Conservation (phyloP, 2,329 filamentous ascomycete genomes). For the Coleophoma eucalyptorum region DNA sequence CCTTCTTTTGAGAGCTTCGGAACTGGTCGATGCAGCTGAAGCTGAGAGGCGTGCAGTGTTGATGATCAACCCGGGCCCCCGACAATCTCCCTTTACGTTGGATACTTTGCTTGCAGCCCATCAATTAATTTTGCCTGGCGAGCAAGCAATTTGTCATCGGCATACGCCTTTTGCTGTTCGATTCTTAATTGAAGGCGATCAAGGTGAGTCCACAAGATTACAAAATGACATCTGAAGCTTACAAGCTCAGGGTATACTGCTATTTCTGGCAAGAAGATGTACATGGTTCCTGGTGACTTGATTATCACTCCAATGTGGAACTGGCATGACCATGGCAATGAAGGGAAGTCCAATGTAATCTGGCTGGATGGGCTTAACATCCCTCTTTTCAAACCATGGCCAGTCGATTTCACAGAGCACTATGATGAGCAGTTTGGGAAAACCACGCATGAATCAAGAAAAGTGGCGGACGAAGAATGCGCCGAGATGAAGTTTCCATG, state of each 20-base stretch:
- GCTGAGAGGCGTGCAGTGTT: constrained; percentile 1
- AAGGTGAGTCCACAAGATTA: neutral
- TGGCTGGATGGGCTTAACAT: constrained; percentile 43
- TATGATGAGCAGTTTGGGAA: constrained; percentile 31
- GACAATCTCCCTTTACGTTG: neutral
- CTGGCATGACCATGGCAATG: constrained; percentile 44
- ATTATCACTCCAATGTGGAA: constrained; percentile 44
- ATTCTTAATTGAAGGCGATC: constrained; percentile 2
- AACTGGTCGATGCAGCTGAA: constrained; percentile 2
- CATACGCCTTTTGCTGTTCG: constrained; percentile 2
- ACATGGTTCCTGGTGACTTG: constrained; percentile 39
- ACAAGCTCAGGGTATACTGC: constrained; percentile 37
- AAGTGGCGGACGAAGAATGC: neutral
- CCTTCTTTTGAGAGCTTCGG: neutral
- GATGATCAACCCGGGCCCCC: neutral
- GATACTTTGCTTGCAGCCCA: constrained; percentile 1
- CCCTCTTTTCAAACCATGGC: constrained; percentile 36
- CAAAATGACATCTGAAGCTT: neutral
- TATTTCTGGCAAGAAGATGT: constrained; percentile 35
- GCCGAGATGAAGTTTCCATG: constrained; percentile 30
- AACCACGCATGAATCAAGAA: constrained; percentile 25
- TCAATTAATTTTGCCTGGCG: constrained; percentile 2
- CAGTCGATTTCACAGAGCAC: constrained; percentile 41
- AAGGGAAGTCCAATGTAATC: constrained; percentile 39
- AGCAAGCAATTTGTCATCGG: neutral